A percentile compares a stretch with the other conserved stretches of the same genome.
Evolutionary conservation across 768 basidiomycete genomes (phyloP).

Genomic region (Suillus fuscotomentosus): DNA sequence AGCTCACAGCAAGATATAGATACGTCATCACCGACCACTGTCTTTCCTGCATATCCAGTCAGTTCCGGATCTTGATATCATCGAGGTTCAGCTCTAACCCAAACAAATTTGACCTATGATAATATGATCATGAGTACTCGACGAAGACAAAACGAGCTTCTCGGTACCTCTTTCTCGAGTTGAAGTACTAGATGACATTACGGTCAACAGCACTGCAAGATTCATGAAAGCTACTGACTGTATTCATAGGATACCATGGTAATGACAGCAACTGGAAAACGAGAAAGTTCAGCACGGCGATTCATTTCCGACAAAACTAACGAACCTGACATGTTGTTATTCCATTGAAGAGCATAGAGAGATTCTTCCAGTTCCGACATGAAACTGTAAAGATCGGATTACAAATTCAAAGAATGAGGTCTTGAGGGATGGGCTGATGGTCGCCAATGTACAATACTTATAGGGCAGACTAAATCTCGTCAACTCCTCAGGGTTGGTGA

Average conservation of each 20-base stretch:
- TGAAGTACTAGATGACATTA: not conserved
- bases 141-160: not conserved
- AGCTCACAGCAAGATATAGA: not conserved
- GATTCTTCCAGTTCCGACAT: not conserved
- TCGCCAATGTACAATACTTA: not conserved
- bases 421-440: not conserved
- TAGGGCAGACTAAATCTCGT: not conserved
- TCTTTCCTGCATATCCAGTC: not conserved
- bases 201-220: not conserved
- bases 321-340: not conserved
- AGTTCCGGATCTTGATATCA: not conserved
- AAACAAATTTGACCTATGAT: not conserved
- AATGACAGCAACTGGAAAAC: not conserved
- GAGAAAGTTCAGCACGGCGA: not conserved
- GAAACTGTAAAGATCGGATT: not conserved
- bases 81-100: not conserved
- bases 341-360: not conserved
- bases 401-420: not conserved
- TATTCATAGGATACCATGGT: not conserved
- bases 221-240: not conserved
- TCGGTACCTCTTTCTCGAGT: not conserved
- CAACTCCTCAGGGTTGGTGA: not conserved
- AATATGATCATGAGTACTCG: not conserved
- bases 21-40: not conserved
- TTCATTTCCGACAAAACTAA: not conserved